Conservation (phyloP, 192 early-diverging fungal genomes). For the Coemansia sp. region DNA sequence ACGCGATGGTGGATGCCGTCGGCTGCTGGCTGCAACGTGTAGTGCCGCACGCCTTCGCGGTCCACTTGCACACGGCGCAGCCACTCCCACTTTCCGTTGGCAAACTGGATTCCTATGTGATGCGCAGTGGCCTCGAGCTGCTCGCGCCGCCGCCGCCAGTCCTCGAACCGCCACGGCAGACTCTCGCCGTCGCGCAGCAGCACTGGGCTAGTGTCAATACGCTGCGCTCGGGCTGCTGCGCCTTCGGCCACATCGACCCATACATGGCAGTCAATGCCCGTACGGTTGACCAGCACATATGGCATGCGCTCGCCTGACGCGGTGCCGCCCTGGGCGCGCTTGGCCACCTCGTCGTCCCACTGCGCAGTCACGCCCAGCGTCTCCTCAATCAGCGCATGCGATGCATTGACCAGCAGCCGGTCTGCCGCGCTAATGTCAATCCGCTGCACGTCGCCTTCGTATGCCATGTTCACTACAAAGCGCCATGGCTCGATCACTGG, state of each 20-base stretch:
- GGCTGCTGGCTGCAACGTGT: constrained; percentile 78
- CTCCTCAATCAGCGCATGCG: constrained; percentile 77
- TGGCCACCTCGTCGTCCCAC: constrained; percentile 45
- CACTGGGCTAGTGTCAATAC: constrained; percentile 68
- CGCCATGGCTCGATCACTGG: constrained; percentile 91
- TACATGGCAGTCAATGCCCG: constrained; percentile 86
- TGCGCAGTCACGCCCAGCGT: constrained; percentile 60
- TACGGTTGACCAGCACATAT: constrained; percentile 86
- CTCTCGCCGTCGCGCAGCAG: constrained; percentile 66
- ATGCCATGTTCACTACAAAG: constrained; percentile 58
- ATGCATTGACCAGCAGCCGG: constrained; percentile 81
- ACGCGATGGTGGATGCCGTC: constrained; percentile 78
- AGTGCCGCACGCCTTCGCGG: constrained; percentile 77
- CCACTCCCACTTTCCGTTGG: constrained; percentile 87
- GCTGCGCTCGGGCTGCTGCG: constrained; percentile 22
- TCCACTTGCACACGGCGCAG: constrained; percentile 88
- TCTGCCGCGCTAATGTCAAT: constrained; percentile 71
- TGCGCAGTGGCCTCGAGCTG: constrained; percentile 68
- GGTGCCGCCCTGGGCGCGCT: constrained; percentile 2
- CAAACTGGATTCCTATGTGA: constrained; percentile 79
- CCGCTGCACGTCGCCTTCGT: constrained; percentile 19
- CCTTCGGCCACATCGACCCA: constrained; percentile 70
- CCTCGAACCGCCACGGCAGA: constrained; percentile 93
- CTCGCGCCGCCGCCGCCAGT: constrained; percentile 92
- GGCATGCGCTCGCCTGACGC: constrained; percentile 61